Evolutionary conservation across 495 filamentous ascomycete genomes (phyloP), one percentile per base, ranked within the genome.

Genomic region (Trichoderma parareesei): DNA sequence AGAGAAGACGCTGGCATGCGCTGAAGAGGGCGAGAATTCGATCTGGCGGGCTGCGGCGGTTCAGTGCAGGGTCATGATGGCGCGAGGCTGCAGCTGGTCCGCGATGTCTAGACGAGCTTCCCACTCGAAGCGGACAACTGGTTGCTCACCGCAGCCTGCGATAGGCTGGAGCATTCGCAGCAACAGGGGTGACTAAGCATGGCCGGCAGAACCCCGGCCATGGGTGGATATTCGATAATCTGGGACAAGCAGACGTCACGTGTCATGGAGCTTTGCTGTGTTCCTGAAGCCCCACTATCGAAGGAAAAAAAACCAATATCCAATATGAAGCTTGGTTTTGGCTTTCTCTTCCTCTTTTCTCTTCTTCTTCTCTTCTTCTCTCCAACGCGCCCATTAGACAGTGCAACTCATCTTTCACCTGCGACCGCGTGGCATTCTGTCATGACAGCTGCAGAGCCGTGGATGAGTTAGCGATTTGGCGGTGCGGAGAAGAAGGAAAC

Each of bases 381-480:
- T 74, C 73, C 82, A 84, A 89, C 88, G 88, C 88, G 84, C 81
- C 86, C 88, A 82, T 81, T 84, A 92, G 90, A 92, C 90, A 94
- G 90, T 93, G 83, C 90, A 87, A 82, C 81, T 78, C 88, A 88
- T 88, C 84, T 85, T 75, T 74, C 2, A 76, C 76, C 66, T 78
- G 80, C 77, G 75, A 79, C 73, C 70, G 77, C 72, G 71, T 81
- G 84, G 78, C 89, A 80, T 93, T 90, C 86, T 92, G 89, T 81
- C 78, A 70, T 67, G 75, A 76, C 77, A 79, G 77, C 74, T 72
- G 76, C 75, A 83, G 80, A 81, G 42, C 66, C 73, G 80, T 90
- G 89, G 85, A 83, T 90, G 83, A 76, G 78, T 74, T 67, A 81
- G 90, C 88, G 90, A 94, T 94, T 89, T 80, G 77, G 86, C 78